Evolutionary conservation across 1,284 basidiomycete species (phyloP).

Genomic region (Cronartium ribicola): DNA sequence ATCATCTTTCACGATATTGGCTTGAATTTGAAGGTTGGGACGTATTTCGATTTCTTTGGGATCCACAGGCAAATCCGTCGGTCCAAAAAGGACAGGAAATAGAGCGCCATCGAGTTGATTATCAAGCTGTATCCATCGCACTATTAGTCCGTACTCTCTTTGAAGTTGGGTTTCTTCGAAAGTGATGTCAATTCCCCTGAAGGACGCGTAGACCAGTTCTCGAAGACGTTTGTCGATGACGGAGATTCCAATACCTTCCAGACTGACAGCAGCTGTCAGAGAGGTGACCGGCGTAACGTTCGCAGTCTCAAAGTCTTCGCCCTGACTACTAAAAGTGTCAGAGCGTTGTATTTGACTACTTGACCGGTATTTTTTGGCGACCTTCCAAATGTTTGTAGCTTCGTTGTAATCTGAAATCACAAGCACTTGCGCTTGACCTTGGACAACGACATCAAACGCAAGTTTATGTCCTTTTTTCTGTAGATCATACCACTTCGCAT

Average conservation of each 20-base stretch:
- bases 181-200: slow-evolving; percentile 75
- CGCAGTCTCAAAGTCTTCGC: slow-evolving; percentile 79
- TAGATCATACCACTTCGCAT: slow-evolving; percentile 7
- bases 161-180: slow-evolving; percentile 74
- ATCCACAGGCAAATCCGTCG: slow-evolving; percentile 82
- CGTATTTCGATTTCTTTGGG: slow-evolving; percentile 70
- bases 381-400: slow-evolving; percentile 80
- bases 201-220: slow-evolving; percentile 84
- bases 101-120: slow-evolving; percentile 96
- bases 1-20: slow-evolving; percentile 88
- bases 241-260: slow-evolving; percentile 89
- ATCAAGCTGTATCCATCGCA: slow-evolving; percentile 90
- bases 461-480: slow-evolving; percentile 56
- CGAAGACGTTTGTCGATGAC: slow-evolving; percentile 80
- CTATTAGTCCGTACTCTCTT: slow-evolving; percentile 75
- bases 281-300: slow-evolving; percentile 66
- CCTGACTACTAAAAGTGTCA: slow-evolving; percentile 65
- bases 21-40: slow-evolving; percentile 82
- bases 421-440: slow-evolving; percentile 78
- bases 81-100: slow-evolving; percentile 93
- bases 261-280: slow-evolving; percentile 67
- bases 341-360: slow-evolving; percentile 59
- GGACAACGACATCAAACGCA: slow-evolving; percentile 91
- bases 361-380: slow-evolving; percentile 58
- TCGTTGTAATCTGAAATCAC: slow-evolving; percentile 82